These are phyloP conservation scores for Chlamydomonas reinhardtii DNA, from an alignment of 163 green algal genomes.

Conservation along the genomic window DNA sequence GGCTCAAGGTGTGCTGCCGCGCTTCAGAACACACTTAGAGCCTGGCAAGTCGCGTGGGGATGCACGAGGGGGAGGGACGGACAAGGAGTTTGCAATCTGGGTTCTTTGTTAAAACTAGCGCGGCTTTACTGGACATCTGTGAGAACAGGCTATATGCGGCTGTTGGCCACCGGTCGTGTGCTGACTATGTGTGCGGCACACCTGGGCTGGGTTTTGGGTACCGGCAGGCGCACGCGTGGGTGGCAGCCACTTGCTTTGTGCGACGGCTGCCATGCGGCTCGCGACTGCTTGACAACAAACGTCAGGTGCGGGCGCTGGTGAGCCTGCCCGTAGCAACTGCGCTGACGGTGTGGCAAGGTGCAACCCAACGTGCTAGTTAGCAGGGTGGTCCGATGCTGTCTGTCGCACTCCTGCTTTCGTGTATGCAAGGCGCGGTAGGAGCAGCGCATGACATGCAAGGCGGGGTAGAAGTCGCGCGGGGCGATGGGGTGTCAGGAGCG, in stretches of 20 bases:
- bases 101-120: neutral
- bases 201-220: neutral
- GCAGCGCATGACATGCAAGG: neutral
- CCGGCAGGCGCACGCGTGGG: too few species aligned
- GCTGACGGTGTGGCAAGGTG: neutral
- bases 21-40: too few species aligned
- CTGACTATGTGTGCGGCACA: neutral
- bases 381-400: neutral
- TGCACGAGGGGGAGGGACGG: too few species aligned
- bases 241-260: too few species aligned
- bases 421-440: neutral
- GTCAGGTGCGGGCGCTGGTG: neutral
- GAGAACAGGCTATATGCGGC: neutral
- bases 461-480: neutral
- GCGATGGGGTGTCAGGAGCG: neutral
- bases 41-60: too few species aligned
- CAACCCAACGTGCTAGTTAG: neutral
- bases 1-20: too few species aligned
- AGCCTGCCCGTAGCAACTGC: neutral
- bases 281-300: neutral
- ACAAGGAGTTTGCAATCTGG: too few species aligned
- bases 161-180: neutral
- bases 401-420: neutral
- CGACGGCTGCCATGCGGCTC: too few species aligned
- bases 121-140: neutral